Evolutionary conservation across 2,329 filamentous ascomycete genomes (phyloP).

Genomic region (Cladosporium oxysporum): DNA sequence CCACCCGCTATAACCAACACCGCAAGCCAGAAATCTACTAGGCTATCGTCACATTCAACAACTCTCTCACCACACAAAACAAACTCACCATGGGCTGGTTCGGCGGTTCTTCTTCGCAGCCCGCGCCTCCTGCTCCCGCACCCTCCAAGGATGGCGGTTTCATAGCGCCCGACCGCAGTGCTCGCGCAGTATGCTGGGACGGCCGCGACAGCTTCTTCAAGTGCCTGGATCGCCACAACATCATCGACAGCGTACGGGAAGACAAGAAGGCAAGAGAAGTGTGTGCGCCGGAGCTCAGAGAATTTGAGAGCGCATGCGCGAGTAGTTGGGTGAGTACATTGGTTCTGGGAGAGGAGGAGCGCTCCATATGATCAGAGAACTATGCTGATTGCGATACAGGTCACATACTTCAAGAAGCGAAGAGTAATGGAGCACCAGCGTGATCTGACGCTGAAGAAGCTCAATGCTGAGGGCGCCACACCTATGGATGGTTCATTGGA

Average conservation of each 20-base stretch:
- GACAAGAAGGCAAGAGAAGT: constrained; percentile 54
- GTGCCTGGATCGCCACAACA: constrained; percentile 79
- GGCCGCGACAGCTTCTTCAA: constrained; percentile 83
- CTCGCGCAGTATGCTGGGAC: constrained; percentile 85
- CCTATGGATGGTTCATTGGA: constrained; percentile 23
- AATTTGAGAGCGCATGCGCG: constrained; percentile 84
- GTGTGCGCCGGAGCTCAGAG: constrained; percentile 61
- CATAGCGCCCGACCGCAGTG: constrained; percentile 80
- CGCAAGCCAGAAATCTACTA: not conserved
- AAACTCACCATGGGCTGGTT: constrained; percentile 38
- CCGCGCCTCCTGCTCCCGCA: constrained; percentile 24
- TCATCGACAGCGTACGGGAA: constrained; percentile 70
- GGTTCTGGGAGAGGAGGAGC: not conserved
- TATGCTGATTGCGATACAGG: constrained; percentile 52
- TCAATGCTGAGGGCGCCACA: constrained; percentile 53
- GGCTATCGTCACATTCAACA: not conserved
- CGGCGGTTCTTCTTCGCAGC: constrained; percentile 33
- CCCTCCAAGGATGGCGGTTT: constrained; percentile 58
- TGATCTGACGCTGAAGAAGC: constrained; percentile 72
- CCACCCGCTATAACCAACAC: not conserved
- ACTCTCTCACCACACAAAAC: constrained; percentile 1
- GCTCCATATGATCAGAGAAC: not conserved
- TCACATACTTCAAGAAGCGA: constrained; percentile 97
- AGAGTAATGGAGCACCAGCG: constrained; percentile 90
- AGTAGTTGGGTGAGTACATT: constrained; percentile 75